Conservation (phyloP, 2,329 filamentous ascomycete species). For the Gaeumannomyces sp. region DNA sequence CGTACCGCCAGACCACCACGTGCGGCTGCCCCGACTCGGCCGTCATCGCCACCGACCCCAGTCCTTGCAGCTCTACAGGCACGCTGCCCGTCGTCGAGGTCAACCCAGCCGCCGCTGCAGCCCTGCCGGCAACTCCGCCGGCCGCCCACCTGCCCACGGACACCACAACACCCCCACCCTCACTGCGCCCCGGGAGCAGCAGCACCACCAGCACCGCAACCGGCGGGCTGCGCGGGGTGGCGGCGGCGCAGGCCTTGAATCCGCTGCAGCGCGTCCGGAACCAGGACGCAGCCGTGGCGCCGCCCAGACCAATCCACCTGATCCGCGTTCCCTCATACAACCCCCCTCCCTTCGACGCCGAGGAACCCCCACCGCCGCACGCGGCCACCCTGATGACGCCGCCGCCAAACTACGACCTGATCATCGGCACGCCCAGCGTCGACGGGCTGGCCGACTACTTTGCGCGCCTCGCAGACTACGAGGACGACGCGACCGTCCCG, state of each 20-base stretch:
- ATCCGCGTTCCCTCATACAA: constrained; percentile 80
- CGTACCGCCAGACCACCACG: constrained; percentile 41
- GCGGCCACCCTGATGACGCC: constrained; percentile 56
- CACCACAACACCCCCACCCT: not conserved
- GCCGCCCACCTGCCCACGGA: constrained; percentile 46
- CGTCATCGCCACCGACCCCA: constrained; percentile 48
- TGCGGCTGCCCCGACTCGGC: constrained; percentile 50
- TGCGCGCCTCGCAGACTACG: constrained; percentile 67
- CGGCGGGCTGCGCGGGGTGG: not conserved
- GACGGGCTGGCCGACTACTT: constrained; percentile 82
- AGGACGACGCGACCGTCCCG: constrained; percentile 27
- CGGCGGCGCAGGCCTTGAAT: constrained; percentile 20
- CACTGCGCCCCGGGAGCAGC: not conserved
- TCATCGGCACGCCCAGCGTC: constrained; percentile 63
- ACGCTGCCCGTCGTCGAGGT: constrained; percentile 36
- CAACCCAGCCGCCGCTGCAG: constrained; percentile 20
- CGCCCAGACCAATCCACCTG: constrained; percentile 72
- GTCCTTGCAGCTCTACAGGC: constrained; percentile 57
- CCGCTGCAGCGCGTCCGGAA: constrained; percentile 29
- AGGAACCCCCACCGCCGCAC: constrained; percentile 62
- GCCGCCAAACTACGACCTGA: constrained; percentile 76
- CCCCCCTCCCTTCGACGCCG: constrained; percentile 79
- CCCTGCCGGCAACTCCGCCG: constrained; percentile 44
- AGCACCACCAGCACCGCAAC: constrained; percentile 15
- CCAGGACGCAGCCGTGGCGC: constrained; percentile 15